A percentile compares a stretch with the other conserved stretches of the same genome.
These are phyloP conservation scores for Trichoderma sp. DNA, from an alignment of 2,329 filamentous ascomycete genomes.

Conservation along the genomic window DNA sequence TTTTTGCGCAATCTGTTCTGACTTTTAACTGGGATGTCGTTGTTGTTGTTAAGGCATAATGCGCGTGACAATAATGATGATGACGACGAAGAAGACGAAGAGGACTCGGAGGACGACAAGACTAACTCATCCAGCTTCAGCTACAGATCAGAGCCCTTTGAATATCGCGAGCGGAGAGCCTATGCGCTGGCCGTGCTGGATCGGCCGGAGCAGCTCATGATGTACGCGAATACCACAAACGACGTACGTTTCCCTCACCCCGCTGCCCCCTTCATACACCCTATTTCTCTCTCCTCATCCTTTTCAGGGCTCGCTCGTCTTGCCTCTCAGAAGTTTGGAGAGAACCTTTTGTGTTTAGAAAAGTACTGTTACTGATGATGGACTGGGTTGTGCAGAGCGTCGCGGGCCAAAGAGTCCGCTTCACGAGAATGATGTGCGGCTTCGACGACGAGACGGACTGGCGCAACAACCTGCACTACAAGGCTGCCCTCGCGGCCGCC, in stretches of 20 bases:
- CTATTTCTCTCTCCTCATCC: neutral
- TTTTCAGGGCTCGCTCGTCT: neutral
- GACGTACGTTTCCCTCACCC: conserved; percentile 51
- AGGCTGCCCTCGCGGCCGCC: conserved; percentile 25
- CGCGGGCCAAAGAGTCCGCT: conserved; percentile 57
- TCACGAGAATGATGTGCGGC: conserved; percentile 59
- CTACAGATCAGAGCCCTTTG: conserved; percentile 45
- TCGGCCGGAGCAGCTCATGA: conserved; percentile 60
- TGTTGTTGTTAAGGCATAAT: neutral
- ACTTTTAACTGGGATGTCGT: too few relatives aligned
- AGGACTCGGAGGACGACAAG: neutral
- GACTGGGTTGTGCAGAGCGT: conserved; percentile 49
- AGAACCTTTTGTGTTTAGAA: neutral
- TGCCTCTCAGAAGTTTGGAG: too few relatives aligned
- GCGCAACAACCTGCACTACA: conserved; percentile 9
- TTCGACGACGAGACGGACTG: conserved; percentile 41
- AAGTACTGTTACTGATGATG: neutral
- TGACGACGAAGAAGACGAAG: conserved; percentile 9
- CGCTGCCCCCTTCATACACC: neutral
- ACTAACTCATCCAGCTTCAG: conserved; percentile 12
- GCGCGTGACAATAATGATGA: conserved; percentile 27
- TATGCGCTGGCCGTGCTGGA: conserved; percentile 59
- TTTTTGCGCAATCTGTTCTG: neutral
- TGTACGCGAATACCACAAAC: conserved; percentile 56
- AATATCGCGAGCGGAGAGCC: conserved; percentile 48